Base-by-base conservation (phyloP, 805 yeast species). In the Lipomyces yamadae region DNA sequence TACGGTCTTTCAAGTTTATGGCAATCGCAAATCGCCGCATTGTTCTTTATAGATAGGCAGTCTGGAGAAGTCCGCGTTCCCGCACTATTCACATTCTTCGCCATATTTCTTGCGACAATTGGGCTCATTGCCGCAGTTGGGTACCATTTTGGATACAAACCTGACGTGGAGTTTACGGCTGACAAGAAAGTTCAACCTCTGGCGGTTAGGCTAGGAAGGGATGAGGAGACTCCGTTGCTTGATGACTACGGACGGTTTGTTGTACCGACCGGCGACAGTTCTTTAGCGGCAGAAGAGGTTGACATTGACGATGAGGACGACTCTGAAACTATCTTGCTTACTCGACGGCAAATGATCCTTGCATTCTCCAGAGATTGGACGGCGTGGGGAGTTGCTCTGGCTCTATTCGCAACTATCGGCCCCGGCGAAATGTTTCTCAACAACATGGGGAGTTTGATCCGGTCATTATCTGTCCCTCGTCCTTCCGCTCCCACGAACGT, bases 371-470 rank as follows among this genome's bases (percentile, higher is more conserved):
- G 77, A 37, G 92, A 89, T 72, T 81, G 81, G 30, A 82, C 88
- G 0, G 85, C 91, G 57, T 88, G 91, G 81, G 66, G 88, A 1
- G 77, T 91, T n/a, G 80, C 90, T 33, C 66, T 83, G 2, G 83
- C 92, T 10, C 82, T 92, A 62, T 80, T 92, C 34, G 77, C 91
- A 57, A 83, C 88, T 42, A 78, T 91, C 34, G 98, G 98, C 0
- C 94, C 97, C 0, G 79, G 91, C 64, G 98, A 93, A 73, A 86
- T 91, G 82, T 92, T 85, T 76, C 86, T 91, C 69, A 90, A 92
- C 63, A 91, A 92, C 74, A 83, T 93, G 83, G 95, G 94, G 0
- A 88, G 92, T 6, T 79, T 93, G 11, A 78, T 88, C n/a, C 77
- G 79, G 53, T 77, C 84, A 48, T 76, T 81, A 3, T 77, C 79